Percentiles rank a stretch among this genome's conserved stretches.
These are phyloP conservation scores for Adansonia gregorii DNA, from an alignment of 441 rosid species.

Conservation along the genomic window DNA sequence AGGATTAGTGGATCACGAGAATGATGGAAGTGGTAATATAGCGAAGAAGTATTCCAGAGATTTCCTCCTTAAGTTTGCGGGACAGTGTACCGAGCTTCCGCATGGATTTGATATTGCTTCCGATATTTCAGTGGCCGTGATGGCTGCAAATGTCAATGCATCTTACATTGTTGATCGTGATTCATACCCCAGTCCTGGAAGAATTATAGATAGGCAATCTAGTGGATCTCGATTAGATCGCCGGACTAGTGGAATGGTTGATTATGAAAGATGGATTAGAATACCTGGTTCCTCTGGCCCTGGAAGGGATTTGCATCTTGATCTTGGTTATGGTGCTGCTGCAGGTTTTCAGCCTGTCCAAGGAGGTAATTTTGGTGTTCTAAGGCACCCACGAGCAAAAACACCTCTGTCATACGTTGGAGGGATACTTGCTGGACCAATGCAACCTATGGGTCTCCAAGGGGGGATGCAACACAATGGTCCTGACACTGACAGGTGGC, in stretches of 20 bases:
- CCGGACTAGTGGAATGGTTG: constrained; percentile 57
- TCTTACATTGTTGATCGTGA: constrained; percentile 59
- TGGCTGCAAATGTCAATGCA: constrained; percentile 37
- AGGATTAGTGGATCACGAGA: constrained; percentile 36
- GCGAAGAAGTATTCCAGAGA: constrained; percentile 89
- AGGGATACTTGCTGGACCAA: constrained; percentile 76
- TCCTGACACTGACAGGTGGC: constrained; percentile 89
- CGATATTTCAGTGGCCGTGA: constrained; percentile 56
- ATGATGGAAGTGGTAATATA: constrained; percentile 44
- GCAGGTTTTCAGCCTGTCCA: constrained; percentile 66
- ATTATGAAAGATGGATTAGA: constrained; percentile 80
- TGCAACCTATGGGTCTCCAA: constrained; percentile 69
- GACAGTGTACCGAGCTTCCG: constrained; percentile 72
- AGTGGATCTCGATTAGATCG: constrained; percentile 72
- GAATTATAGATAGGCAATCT: constrained; percentile 62
- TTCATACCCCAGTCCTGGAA: constrained; percentile 64
- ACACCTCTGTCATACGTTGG: constrained; percentile 47
- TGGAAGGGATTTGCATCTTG: constrained; percentile 62
- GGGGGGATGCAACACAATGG: constrained; percentile 68
- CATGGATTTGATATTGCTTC: constrained; percentile 55
- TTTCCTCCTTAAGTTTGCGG: constrained; percentile 82
- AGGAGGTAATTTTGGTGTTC: constrained; percentile 76
- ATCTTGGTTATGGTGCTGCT: constrained; percentile 54
- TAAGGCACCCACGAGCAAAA: constrained; percentile 70
- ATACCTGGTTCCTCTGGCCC: constrained; percentile 48